Evolutionary conservation across 106 monocot genomes (phyloP), one percentile per base, ranked within the genome.

Genomic region (Apostasia ramifera): DNA sequence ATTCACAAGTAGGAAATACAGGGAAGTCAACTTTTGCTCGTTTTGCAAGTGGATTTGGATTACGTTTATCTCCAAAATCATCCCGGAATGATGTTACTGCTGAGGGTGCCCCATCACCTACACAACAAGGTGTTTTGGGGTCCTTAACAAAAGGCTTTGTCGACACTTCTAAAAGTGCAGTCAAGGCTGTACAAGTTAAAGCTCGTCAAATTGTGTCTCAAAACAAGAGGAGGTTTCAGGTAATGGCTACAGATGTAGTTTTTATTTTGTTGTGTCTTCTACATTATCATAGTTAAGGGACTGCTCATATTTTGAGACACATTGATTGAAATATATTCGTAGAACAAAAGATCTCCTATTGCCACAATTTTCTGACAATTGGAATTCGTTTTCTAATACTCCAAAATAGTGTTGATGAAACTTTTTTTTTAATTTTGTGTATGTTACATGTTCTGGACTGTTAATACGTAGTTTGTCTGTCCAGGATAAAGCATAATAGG

Each of bases 181-280:
- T 97, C 2, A 97, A 97, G 59, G 97, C 97, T 50, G 89, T 97
- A n/a, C 86, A 86, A 62, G 91, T 95, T 38, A 95, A 95, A 79
- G 95, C 95, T 66, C 85, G 91, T 13, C 97, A 97, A 67, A 92
- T 97, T 7, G 97, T 97, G 3, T 97, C 97, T 41, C 97, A 97
- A 67, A 97, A 97, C 79, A 97, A 97, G 73, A 92, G 97, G 77
- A 84, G 97, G 87, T 97, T 92, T 68, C 97, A 97, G 86, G 97
- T 97, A 74, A 47, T 78, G 5, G 50, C 47, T 42, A 13, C 67
- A 57, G 53, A 53, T 53, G 10, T 53, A 12, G 53, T 68, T 54
- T 9, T 53, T 54, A 40, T 12, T 53, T 10, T 41, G 40, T 40
- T 41, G 3, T 68, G 15, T 65, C 44, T 65, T 15, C 6, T 43